Evolutionary conservation across 139 green algal genomes (phyloP), one percentile per base, ranked within the genome.

Genomic region (Parachlorella kessleri): DNA sequence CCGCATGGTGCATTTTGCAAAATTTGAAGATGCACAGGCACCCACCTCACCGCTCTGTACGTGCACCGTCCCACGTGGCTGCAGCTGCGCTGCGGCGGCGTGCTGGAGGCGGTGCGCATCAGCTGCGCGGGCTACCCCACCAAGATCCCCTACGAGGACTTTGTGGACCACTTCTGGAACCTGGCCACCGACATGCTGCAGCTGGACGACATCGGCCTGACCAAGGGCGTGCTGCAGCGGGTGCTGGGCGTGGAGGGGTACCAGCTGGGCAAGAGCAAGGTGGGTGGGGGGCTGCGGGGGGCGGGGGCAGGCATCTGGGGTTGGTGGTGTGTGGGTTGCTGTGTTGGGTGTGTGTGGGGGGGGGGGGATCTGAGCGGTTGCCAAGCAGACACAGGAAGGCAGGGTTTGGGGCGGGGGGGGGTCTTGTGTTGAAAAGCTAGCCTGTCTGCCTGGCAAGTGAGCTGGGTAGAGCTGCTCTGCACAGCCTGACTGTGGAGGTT

Each of bases 51-150:
- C 48, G 48, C 14, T 59, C 48, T 59, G 48, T 18, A 59, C 48
- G 48, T 59, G 48, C 48, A 59, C 48, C 48, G 48, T 14, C 14
- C 21, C 21, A 28, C 14, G 14, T 59, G 48, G 21, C 48, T 35
- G 37, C 96, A 99, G 91, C 93, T 99, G 82, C 91, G 96, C 28
- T 99, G 96, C 75, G 97, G 97, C 42, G 97, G 96, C 78, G 97
- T 99, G 68, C 89, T 99, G 78, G 97, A 99, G 91, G 97, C 97
- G 1, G 93, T 99, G 55, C 92, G 97, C 83, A 99, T 99, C 88
- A 93, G 81, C 74, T 98, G 91, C 75, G 97, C 97, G 4, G 96
- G 96, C 66, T 99, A 97, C 87, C 96, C 96, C 65, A 95, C 94
- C 41, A 96, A 97, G 78, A 83, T 87, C 24, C 85, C 81, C 4